Conservation (phyloP, 129 eudicot species). For the Mikania micrantha region DNA sequence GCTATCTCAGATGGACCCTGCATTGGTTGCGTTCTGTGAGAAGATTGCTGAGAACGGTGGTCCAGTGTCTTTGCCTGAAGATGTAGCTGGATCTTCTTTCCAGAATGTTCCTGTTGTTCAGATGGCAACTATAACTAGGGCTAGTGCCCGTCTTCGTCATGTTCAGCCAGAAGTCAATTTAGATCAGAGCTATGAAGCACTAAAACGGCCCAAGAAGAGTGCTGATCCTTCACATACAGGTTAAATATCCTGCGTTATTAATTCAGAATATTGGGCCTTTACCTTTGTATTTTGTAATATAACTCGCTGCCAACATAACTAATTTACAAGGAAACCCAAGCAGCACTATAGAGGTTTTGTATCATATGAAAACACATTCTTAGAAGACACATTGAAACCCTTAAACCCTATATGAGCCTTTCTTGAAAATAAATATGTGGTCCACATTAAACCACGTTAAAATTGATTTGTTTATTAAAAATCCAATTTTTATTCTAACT, state of each 20-base stretch:
- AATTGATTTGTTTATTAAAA: no score
- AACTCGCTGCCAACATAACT: not conserved
- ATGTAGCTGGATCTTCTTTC: slow-evolving; percentile 37
- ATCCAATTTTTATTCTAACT: no score
- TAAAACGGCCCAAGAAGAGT: slow-evolving; percentile 64
- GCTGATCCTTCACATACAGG: slow-evolving; percentile 61
- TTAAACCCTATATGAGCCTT: no score
- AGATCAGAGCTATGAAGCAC: slow-evolving; percentile 72
- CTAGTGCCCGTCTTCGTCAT: slow-evolving; percentile 95
- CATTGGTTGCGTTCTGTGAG: slow-evolving; percentile 84
- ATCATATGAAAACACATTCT: no score
- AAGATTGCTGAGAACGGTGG: slow-evolving; percentile 94
- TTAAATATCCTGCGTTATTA: slow-evolving; percentile 6
- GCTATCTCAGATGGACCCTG: slow-evolving; percentile 95
- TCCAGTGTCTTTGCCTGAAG: slow-evolving; percentile 65
- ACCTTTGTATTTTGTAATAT: not conserved
- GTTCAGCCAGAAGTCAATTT: slow-evolving; percentile 85
- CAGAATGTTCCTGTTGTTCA: slow-evolving; percentile 64
- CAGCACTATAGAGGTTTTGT: no score
- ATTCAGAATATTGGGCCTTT: not conserved
- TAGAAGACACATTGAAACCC: no score
- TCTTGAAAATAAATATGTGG: no score
- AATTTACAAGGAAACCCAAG: not conserved
- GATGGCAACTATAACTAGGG: slow-evolving; percentile 59
- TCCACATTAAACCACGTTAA: no score